A percentile compares a stretch with the other conserved stretches of the same genome.
These are phyloP conservation scores for Coemansia sp. DNA, from an alignment of 192 early-diverging fungal species.

Conservation along the genomic window DNA sequence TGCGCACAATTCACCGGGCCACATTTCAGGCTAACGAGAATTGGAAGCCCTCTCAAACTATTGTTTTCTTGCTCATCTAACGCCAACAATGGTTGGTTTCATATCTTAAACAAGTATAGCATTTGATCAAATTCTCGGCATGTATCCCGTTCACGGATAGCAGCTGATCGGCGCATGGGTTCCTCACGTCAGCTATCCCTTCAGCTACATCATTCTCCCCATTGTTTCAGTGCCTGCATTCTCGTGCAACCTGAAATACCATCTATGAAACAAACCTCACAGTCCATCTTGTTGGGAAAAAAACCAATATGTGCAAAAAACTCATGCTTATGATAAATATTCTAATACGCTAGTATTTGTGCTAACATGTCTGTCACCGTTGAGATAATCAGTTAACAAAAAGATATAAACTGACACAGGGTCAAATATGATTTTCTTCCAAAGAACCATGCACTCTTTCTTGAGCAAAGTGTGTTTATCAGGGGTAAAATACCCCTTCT, in stretches of 20 bases:
- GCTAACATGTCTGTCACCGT: background rate
- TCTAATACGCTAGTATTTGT: background rate
- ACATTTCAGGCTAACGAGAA: background rate
- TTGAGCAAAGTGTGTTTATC: no score
- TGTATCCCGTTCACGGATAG: background rate
- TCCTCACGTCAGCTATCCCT: background rate
- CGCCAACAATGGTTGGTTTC: background rate
- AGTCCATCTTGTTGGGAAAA: background rate
- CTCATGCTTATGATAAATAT: background rate
- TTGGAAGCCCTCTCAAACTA: background rate
- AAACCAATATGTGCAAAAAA: background rate
- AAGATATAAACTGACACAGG: no score
- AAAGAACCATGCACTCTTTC: no score
- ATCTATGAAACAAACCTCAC: background rate
- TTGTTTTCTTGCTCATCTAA: background rate
- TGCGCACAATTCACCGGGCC: background rate
- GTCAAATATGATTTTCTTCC: no score
- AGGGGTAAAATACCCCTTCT: no score
- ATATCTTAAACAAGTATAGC: background rate
- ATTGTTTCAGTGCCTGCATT: background rate
- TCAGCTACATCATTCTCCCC: background rate
- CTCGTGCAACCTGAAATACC: background rate
- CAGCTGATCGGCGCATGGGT: background rate
- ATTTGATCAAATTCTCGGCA: background rate
- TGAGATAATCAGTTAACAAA: no score